phyloP scores from a whole-genome alignment of 441 rosid species.

The Pelargonium cotyledonis region DNA sequence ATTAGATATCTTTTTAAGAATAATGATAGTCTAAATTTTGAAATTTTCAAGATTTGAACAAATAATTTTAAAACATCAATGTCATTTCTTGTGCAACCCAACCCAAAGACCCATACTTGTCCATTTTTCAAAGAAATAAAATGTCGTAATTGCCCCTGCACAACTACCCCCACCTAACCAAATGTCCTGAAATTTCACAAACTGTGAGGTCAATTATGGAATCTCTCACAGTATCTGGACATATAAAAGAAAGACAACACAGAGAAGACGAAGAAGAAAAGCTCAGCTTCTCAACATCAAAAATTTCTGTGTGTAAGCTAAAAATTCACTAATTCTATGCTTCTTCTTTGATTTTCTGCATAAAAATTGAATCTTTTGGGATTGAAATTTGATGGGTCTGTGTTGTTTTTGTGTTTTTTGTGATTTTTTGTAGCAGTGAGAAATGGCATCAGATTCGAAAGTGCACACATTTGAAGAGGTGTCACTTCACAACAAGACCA shows the following conservation, averaged over 20 bases:
- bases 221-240: neutral
- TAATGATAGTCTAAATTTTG: too few species aligned
- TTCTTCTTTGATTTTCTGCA: neutral
- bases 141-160: too few species aligned
- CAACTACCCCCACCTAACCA: too few species aligned
- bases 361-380: neutral
- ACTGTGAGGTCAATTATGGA: neutral
- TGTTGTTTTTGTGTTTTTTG: slow-evolving; percentile 12
- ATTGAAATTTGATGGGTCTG: slow-evolving; percentile 7
- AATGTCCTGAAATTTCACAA: too few species aligned
- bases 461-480: slow-evolving; percentile 59
- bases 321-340: neutral
- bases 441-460: slow-evolving; percentile 65
- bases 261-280: neutral
- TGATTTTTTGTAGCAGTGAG: slow-evolving; percentile 22
- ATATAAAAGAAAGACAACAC: neutral
- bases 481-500: slow-evolving; percentile 52
- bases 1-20: too few species aligned
- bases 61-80: too few species aligned
- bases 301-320: neutral
- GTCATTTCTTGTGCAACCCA: too few species aligned
- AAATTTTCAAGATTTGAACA: too few species aligned
- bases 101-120: too few species aligned
- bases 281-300: neutral
- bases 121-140: too few species aligned